Evolutionary conservation across 2,329 filamentous ascomycete species (phyloP).

Genomic region (Fusarium palustre): DNA sequence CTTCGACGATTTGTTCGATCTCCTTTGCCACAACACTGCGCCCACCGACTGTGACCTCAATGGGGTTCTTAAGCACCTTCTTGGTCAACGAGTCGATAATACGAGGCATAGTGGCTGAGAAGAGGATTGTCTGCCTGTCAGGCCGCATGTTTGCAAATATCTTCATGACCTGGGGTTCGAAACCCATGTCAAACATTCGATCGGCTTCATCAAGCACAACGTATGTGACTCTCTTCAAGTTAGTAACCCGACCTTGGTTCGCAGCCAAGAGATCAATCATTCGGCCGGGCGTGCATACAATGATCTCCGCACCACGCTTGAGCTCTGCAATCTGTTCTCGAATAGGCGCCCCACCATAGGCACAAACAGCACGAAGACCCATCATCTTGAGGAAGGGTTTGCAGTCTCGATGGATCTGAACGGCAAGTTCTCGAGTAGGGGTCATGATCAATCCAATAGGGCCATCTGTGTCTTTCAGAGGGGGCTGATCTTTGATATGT

Average conservation of each 20-base stretch:
- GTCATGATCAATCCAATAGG: conserved; percentile 91
- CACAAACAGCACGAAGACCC: conserved; percentile 86
- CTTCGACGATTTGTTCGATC: conserved; percentile 94
- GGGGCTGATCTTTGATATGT: conserved; percentile 93
- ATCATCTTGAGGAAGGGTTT: conserved; percentile 93
- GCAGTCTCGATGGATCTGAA: conserved; percentile 93
- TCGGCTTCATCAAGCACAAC: conserved; percentile 97
- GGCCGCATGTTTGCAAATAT: conserved; percentile 92
- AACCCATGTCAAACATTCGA: conserved; percentile 99
- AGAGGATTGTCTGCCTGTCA: conserved; percentile 92
- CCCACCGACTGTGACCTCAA: conserved; percentile 93
- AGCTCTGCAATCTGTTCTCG: conserved; percentile 97
- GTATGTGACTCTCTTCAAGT: conserved; percentile 88
- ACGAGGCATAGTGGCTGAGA: conserved; percentile 95
- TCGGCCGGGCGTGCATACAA: conserved; percentile 93
- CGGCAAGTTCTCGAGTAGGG: conserved; percentile 91
- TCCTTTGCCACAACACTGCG: conserved; percentile 87
- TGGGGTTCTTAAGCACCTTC: conserved; percentile 85
- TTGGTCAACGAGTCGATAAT: conserved; percentile 92
- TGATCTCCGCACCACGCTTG: conserved; percentile 93
- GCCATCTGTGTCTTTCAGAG: conserved; percentile 85
- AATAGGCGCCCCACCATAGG: conserved; percentile 94
- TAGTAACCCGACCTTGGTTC: conserved; percentile 94
- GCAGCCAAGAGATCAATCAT: conserved; percentile 95
- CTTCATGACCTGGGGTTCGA: conserved; percentile 97